phyloP scores from a whole-genome alignment of 2,329 filamentous ascomycete genomes.

The Diplodia corticola region DNA sequence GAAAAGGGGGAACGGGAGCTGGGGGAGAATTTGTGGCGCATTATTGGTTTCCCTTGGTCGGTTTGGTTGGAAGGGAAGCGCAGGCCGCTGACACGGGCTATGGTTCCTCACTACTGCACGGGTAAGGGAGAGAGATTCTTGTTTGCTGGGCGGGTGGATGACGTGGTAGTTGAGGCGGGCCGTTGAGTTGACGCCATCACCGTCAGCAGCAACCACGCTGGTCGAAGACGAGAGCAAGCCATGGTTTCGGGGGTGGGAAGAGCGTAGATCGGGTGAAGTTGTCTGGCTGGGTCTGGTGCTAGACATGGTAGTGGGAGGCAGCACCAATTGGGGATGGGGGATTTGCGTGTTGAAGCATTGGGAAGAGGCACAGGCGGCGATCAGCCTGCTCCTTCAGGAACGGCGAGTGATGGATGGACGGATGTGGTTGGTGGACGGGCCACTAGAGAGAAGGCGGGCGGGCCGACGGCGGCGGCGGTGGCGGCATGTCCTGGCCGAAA shows the following conservation, averaged over 20 bases:
- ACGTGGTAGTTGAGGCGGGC: not conserved
- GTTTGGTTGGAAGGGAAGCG: not conserved
- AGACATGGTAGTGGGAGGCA: not conserved
- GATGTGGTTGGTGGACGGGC: too few relatives aligned
- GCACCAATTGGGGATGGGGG: not conserved
- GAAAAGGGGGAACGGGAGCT: not conserved
- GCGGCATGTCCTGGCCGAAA: not conserved
- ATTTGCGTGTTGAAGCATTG: not conserved
- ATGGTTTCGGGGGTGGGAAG: not conserved
- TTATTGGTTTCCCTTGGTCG: too few relatives aligned
- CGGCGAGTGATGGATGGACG: too few relatives aligned
- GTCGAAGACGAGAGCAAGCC: not conserved
- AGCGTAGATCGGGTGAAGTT: too few relatives aligned
- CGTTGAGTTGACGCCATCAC: not conserved
- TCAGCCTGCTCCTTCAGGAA: not conserved
- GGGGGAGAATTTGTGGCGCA: not conserved
- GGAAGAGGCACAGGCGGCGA: not conserved
- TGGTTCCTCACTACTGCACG: not conserved
- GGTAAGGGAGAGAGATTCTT: not conserved
- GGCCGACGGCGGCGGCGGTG: not conserved
- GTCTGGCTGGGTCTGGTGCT: not conserved
- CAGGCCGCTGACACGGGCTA: not conserved
- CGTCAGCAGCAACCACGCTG: too few relatives aligned
- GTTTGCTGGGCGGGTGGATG: not conserved
- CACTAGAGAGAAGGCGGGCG: not conserved